Evolutionary conservation across 106 monocot species (phyloP), one percentile per base, ranked within the genome.

Genomic region (Dendrobium chrysotoxum): DNA sequence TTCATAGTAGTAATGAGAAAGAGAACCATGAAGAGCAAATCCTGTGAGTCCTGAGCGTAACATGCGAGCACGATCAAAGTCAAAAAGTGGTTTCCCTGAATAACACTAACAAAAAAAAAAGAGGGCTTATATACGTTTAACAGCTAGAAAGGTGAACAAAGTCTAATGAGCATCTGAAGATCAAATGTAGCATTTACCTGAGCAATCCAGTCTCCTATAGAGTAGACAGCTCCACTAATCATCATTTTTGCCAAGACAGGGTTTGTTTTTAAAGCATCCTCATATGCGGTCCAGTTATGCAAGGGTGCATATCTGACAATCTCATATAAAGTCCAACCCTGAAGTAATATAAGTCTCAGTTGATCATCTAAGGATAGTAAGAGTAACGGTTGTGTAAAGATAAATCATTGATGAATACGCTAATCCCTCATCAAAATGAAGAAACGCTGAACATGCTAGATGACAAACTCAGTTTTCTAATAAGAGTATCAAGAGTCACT

Each of bases 181-280:
- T 70, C 8, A 2, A 40, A 79, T 45, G 57, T 74, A 13, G n/a
- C 40, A 78, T 79, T 46, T 71, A 92, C 96, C 94, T 97, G 96
- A 11, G 96, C 94, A 80, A 97, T 97, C 96, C 96, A 97, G 74
- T 97, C 96, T 25, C 96, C 96, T 47, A 97, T 16, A 65, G 94
- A 94, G 78, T 97, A 97, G 53, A 97, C 96, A 11, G 92, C 84
- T 21, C 96, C 96, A 81, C 96, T 97, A 42, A 97, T 97, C 96
- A 97, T 88, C 96, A 97, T 97, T 84, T 97, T 97, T 35, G 96
- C 90, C 4, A 97, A 85, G 76, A 97, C 94, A 72, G 96, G 96
- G 68, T 97, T 97, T 80, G 88, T 85, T 82, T 88, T 94, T 80
- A 97, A 79, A 79, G 92, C 96, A 75, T 96, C 96, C 78, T 96